Conservation (phyloP, 2,329 filamentous ascomycete species). For the Aspergillus latus region DNA sequence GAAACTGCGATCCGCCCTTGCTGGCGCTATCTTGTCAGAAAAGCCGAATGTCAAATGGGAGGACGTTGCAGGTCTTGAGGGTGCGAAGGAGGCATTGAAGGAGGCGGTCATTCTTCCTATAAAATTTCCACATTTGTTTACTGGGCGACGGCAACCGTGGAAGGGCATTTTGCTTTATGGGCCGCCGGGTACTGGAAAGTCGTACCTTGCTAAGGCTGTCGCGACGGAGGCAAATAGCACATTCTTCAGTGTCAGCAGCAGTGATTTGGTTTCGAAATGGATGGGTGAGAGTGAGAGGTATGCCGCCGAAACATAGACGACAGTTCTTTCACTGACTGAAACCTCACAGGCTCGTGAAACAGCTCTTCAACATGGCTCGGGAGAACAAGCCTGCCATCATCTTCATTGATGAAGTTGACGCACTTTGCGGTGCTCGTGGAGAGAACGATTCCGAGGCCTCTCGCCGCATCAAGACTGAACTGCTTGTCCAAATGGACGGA, state of each 20-base stretch:
- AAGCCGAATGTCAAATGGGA: slow-evolving; percentile 74
- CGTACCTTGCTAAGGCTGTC: slow-evolving; percentile 94
- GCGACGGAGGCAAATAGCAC: slow-evolving; percentile 98
- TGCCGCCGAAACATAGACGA: slow-evolving; percentile 21
- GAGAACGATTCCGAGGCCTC: slow-evolving; percentile 97
- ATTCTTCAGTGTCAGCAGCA: slow-evolving; percentile 97
- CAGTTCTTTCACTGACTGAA: too few relatives aligned
- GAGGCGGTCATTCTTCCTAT: slow-evolving; percentile 97
- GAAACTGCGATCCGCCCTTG: too few relatives aligned
- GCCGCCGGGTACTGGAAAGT: slow-evolving; percentile 95
- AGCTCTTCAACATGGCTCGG: slow-evolving; percentile 94
- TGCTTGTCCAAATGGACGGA: slow-evolving; percentile 99
- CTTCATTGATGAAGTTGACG: slow-evolving; percentile 98
- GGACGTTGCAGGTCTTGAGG: slow-evolving; percentile 91
- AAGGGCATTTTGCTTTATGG: slow-evolving; percentile 87
- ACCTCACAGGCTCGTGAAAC: slow-evolving; percentile 77
- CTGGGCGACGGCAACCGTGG: slow-evolving; percentile 67
- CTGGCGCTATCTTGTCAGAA: neutral
- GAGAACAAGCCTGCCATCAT: slow-evolving; percentile 98
- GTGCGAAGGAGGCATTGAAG: slow-evolving; percentile 93
- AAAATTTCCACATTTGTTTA: slow-evolving; percentile 95
- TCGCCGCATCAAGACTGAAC: slow-evolving; percentile 95
- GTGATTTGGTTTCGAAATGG: slow-evolving; percentile 97
- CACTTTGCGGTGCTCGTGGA: slow-evolving; percentile 79
- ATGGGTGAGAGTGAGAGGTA: slow-evolving; percentile 99